Conservation (phyloP, 192 early-diverging fungal genomes). For the Coemansia sp. region DNA sequence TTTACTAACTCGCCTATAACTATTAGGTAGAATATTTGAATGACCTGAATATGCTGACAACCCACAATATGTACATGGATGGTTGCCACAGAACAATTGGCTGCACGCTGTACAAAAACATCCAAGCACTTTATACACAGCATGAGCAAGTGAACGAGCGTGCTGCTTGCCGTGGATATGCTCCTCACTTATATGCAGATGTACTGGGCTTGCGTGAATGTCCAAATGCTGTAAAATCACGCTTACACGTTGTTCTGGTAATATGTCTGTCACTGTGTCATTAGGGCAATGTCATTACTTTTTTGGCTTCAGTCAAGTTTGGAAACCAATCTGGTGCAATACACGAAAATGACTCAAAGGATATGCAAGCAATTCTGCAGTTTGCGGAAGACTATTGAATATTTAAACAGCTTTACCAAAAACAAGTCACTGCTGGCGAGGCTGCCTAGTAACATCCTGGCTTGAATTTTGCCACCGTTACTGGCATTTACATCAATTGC, state of each 20-base stretch:
- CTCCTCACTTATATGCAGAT: constrained; percentile 20
- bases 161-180: constrained; percentile 37
- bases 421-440: constrained; percentile 42
- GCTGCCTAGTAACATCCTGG: constrained; percentile 43
- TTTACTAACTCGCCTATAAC: no score
- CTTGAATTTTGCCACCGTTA: constrained; percentile 27
- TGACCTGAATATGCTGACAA: constrained; percentile 50
- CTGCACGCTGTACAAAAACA: constrained; percentile 47
- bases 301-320: constrained; percentile 43
- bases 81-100: constrained; percentile 49
- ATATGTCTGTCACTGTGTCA: constrained; percentile 53
- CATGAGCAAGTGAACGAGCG: constrained; percentile 46
- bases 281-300: constrained; percentile 41
- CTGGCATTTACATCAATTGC: no score
- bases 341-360: no score
- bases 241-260: constrained; percentile 42
- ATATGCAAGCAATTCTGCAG: no score
- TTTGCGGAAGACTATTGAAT: no score
- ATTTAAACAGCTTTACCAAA: constrained; percentile 51
- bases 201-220: constrained; percentile 24
- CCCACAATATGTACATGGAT: constrained; percentile 43
- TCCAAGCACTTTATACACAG: constrained; percentile 44
- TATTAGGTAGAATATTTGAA: constrained; percentile 14
- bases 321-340: no score
- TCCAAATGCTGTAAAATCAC: no score